phyloP scores from a whole-genome alignment of 2,329 filamentous ascomycete genomes.

The Dendrostoma leiphaemia region DNA sequence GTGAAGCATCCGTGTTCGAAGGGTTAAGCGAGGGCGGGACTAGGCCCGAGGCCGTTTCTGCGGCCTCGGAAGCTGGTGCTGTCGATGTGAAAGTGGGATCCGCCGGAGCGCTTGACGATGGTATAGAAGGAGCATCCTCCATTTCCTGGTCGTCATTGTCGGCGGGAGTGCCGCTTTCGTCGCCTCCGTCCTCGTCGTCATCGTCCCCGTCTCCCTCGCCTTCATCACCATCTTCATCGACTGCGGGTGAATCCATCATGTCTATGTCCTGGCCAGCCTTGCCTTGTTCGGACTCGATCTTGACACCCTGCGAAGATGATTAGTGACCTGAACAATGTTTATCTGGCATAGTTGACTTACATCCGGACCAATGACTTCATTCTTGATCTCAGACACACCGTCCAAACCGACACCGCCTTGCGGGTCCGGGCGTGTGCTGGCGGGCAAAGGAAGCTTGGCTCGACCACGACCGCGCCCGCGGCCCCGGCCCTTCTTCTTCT shows the following conservation, averaged over 20 bases:
- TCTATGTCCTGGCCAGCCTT: constrained; percentile 47
- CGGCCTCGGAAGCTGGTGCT: constrained; percentile 27
- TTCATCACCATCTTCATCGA: constrained; percentile 46
- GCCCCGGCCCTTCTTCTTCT: constrained; percentile 64
- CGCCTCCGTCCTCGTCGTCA: constrained; percentile 46
- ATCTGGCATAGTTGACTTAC: constrained; percentile 28
- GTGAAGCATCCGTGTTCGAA: constrained; percentile 28
- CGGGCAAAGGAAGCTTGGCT: constrained; percentile 38
- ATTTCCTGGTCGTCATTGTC: constrained; percentile 26
- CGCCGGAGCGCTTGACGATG: neutral
- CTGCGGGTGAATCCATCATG: constrained; percentile 50
- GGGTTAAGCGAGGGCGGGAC: constrained; percentile 24
- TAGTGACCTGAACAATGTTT: constrained; percentile 19
- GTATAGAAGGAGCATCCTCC: constrained; percentile 21
- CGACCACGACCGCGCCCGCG: constrained; percentile 71
- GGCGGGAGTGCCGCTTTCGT: constrained; percentile 35
- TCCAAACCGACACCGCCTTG: constrained; percentile 34
- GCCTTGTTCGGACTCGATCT: constrained; percentile 43
- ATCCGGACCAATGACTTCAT: constrained; percentile 36
- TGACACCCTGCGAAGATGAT: constrained; percentile 32
- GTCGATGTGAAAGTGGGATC: constrained; percentile 26
- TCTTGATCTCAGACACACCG: constrained; percentile 37
- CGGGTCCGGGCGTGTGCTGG: constrained; percentile 29
- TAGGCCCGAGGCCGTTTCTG: constrained; percentile 32
- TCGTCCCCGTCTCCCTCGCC: constrained; percentile 47